These are phyloP conservation scores for Begonia peltatifolia DNA, from an alignment of 306 rosid species.

Conservation along the genomic window DNA sequence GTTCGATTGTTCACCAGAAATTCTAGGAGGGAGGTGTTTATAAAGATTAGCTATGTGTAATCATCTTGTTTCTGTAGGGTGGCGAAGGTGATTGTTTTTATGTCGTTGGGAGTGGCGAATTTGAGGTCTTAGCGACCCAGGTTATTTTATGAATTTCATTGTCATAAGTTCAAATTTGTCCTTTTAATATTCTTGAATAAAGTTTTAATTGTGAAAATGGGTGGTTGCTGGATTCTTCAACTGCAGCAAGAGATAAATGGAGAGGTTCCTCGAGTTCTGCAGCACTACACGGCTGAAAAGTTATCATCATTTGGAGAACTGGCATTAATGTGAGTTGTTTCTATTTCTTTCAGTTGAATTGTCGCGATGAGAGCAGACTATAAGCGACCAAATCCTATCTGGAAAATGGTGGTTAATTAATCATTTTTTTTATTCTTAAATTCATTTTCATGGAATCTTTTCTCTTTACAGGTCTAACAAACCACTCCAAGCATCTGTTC, in stretches of 20 bases:
- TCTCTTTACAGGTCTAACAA: constrained; percentile 64
- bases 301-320: constrained; percentile 92
- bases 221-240: constrained; percentile 12
- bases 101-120: constrained; percentile 97
- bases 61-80: constrained; percentile 49
- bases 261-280: constrained; percentile 71
- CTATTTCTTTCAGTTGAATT: background rate
- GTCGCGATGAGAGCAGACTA: too few species aligned
- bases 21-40: too few species aligned
- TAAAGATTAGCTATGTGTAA: constrained; percentile 4
- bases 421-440: too few species aligned
- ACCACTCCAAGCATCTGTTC: constrained; percentile 99
- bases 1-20: too few species aligned
- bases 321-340: constrained; percentile 62
- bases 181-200: too few species aligned
- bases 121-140: constrained; percentile 96
- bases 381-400: too few species aligned
- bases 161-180: too few species aligned
- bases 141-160: constrained; percentile 29
- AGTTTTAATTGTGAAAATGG: too few species aligned
- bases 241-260: constrained; percentile 79
- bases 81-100: constrained; percentile 99
- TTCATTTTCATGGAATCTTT: too few species aligned
- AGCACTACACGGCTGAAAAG: constrained; percentile 80
- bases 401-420: too few species aligned